These are phyloP conservation scores for Phytopythium ostracodes DNA, from an alignment of 352 stramenopile genomes.

Conservation along the genomic window DNA sequence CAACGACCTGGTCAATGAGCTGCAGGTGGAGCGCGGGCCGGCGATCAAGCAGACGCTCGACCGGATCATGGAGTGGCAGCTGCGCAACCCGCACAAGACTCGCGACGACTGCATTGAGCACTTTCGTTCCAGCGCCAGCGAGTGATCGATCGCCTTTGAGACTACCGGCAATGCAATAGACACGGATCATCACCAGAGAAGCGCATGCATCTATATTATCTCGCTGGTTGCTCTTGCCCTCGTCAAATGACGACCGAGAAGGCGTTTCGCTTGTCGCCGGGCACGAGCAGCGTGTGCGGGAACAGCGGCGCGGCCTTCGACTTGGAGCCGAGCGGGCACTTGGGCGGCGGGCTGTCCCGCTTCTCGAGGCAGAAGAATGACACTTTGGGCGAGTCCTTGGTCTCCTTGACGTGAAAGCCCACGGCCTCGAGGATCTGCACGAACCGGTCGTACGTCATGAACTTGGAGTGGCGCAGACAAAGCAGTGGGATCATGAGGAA, in stretches of 20 bases:
- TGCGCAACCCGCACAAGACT: conserved; percentile 40
- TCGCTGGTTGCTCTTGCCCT: not conserved
- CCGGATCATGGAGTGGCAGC: conserved; percentile 54
- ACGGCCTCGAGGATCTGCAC: conserved; percentile 61
- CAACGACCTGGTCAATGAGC: conserved; percentile 61
- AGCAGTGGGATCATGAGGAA: conserved; percentile 80
- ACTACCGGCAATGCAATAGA: not conserved
- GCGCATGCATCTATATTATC: conserved; percentile 5
- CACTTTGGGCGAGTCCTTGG: conserved; percentile 77
- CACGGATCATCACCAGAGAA: not conserved
- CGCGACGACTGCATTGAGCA: conserved; percentile 55
- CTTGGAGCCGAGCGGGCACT: conserved; percentile 10
- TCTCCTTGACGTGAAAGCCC: conserved; percentile 62
- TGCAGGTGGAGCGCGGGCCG: conserved; percentile 54
- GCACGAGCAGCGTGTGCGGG: conserved; percentile 40
- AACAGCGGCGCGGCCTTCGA: conserved; percentile 19
- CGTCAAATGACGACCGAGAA: conserved; percentile 63
- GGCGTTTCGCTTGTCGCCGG: conserved; percentile 56
- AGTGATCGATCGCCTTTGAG: not conserved
- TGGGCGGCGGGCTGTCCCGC: conserved; percentile 13
- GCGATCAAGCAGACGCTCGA: conserved; percentile 58
- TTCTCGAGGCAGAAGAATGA: conserved; percentile 80
- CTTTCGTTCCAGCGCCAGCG: conserved; percentile 14
- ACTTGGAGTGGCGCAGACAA: conserved; percentile 70
- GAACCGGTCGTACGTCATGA: conserved; percentile 73